These are phyloP conservation scores for Chlorella vulgaris DNA, from an alignment of 139 green algal species.

Conservation along the genomic window DNA sequence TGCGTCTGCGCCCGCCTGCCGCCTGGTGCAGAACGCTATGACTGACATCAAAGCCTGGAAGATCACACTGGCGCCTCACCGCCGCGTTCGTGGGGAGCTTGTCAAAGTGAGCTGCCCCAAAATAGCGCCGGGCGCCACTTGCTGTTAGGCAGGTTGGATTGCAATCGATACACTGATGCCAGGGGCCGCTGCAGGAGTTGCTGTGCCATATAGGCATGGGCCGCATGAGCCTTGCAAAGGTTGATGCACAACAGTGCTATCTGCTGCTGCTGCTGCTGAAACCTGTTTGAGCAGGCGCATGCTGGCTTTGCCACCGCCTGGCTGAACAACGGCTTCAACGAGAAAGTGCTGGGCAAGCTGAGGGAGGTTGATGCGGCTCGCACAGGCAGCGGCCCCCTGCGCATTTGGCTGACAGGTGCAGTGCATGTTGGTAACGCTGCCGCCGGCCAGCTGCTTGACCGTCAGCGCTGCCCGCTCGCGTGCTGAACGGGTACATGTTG, in stretches of 20 bases:
- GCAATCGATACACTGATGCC: not conserved
- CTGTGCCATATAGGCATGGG: no score
- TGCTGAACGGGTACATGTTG: not conserved
- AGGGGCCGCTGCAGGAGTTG: no score
- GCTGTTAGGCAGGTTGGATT: not conserved
- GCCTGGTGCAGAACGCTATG: slow-evolving; percentile 1
- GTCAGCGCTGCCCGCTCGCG: not conserved
- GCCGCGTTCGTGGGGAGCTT: not conserved
- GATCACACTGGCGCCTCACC: not conserved
- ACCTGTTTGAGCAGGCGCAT: not conserved
- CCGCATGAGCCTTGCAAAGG: no score
- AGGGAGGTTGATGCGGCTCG: not conserved
- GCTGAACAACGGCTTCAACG: slow-evolving; percentile 13
- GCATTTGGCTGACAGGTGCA: not conserved
- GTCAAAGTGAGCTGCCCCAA: not conserved
- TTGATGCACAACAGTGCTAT: not conserved
- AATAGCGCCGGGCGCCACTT: not conserved
- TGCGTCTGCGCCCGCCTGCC: not conserved
- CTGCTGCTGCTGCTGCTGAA: not conserved
- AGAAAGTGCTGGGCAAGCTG: slow-evolving; percentile 7
- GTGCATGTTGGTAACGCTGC: not conserved
- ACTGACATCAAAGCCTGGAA: slow-evolving; percentile 21
- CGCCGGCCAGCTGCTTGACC: not conserved
- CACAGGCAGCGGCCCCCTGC: not conserved
- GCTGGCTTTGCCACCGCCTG: slow-evolving; percentile 18